Conservation (phyloP, 306 rosid species). For the Rubus idaeus region DNA sequence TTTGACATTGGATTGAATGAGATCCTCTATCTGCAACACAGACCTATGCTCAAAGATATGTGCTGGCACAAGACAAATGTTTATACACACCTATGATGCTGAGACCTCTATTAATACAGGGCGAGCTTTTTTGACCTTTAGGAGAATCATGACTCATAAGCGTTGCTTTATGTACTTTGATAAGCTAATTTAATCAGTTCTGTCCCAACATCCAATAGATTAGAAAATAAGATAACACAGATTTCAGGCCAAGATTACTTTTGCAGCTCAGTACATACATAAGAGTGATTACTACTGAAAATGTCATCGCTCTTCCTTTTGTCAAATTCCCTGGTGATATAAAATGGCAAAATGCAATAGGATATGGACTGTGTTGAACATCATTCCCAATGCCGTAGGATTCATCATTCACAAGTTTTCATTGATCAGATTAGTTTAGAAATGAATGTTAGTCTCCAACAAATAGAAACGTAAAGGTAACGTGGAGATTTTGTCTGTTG, state of each 20-base stretch:
- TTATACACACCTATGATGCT: not conserved
- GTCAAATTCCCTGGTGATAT: not conserved
- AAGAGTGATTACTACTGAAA: not conserved
- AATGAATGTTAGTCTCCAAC: constrained; percentile 6
- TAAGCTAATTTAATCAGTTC: not conserved
- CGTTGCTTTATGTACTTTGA: constrained; percentile 1
- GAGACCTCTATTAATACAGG: not conserved
- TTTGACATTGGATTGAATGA: constrained; percentile 44
- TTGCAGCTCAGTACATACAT: not conserved
- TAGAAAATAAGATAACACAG: not conserved
- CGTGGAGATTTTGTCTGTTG: constrained; percentile 37
- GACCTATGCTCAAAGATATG: not conserved
- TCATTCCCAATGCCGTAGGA: not conserved
- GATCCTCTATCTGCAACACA: constrained; percentile 9
- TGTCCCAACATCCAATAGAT: not conserved
- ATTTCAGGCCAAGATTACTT: not conserved
- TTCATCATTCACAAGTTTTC: not conserved
- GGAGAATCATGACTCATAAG: constrained; percentile 14
- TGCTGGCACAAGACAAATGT: constrained; percentile 10
- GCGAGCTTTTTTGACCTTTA: constrained; percentile 10
- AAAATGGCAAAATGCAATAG: not conserved
- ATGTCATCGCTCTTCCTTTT: not conserved
- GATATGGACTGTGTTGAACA: not conserved
- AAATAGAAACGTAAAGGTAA: constrained; percentile 12
- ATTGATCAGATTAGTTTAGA: not conserved